phyloP scores from a whole-genome alignment of 2,329 filamentous ascomycete species.

The Pseudocercospora cruenta region DNA sequence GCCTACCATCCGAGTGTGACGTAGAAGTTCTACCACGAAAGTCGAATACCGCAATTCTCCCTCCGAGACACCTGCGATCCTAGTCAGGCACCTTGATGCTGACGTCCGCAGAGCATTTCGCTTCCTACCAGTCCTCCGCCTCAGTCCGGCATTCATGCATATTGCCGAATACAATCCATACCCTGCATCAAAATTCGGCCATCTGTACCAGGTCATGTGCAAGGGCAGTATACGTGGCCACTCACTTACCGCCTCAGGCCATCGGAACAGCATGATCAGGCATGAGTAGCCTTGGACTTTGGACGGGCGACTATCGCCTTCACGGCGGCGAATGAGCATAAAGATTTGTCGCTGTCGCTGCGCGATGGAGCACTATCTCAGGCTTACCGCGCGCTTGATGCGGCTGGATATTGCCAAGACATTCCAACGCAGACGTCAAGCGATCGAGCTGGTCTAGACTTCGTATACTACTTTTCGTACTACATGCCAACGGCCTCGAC shows the following conservation, averaged over 20 bases:
- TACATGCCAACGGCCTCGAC: neutral
- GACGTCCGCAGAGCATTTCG: neutral
- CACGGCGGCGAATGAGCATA: neutral
- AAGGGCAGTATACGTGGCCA: neutral
- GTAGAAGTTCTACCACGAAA: neutral
- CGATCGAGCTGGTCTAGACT: neutral
- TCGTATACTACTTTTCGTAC: neutral
- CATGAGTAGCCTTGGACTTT: neutral
- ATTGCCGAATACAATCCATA: neutral
- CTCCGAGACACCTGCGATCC: neutral
- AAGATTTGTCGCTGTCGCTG: neutral
- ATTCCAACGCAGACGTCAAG: conserved; percentile 1
- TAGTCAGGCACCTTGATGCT: neutral
- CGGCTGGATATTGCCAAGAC: conserved; percentile 2
- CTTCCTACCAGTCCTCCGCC: neutral
- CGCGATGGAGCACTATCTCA: neutral
- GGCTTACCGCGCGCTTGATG: conserved; percentile 4
- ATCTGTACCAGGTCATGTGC: neutral
- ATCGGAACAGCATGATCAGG: neutral
- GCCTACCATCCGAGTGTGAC: neutral
- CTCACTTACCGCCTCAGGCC: conserved; percentile 1
- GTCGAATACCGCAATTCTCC: neutral
- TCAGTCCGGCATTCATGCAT: neutral
- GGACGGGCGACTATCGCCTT: neutral
- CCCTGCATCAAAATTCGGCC: neutral